Base-by-base conservation (phyloP, 2,329 filamentous ascomycete genomes). In the Pyrenophora tritici-repentis region DNA sequence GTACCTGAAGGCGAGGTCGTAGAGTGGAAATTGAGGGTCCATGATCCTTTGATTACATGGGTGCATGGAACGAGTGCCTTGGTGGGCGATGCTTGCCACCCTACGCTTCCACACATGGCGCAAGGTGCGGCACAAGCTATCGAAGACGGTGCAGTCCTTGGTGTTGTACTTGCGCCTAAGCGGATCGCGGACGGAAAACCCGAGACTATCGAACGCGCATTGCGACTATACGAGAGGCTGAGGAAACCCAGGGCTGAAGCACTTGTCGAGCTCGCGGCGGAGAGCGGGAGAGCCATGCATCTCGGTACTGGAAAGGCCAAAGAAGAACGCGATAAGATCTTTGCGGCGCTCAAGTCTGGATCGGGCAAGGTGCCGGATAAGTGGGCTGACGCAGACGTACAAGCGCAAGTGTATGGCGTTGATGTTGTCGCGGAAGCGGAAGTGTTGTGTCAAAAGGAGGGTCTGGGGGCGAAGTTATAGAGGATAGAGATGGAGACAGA, bases 111-210 rank as follows among this genome's bases (percentile, higher is more conserved):
- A 0, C 85, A 87, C 67, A 74, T 87, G 46, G 83, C 82, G 0
- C 84, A 87, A 66, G 85, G 85, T 7, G 85, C 84, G 0, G 84
- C 85, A 1, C 84, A 86, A 63, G 84, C 84, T 0, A 83, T 87
- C 46, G 84, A 87, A 68, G 84, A 87, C 56, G 83, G 79, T 0
- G 83, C 80, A 0, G 83, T 84, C 0, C 66, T 86, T 1, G 79
- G 75, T 0, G 79, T 81, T 0, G 78, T 81, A 2, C 74, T 86
- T 1, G 63, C 75, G 0, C 77, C 76, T 9, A 64, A 81, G 2
- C 81, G 81, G 0, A 74, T 80, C 37, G 72, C 74, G 1, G 73
- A 72, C 4, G 75, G 76, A 0, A 56, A 50, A 9, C 68, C 72
- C 6, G 73, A 76, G 37, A 76, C 73, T 3, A 80, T 84, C 56